Conservation (phyloP, 331 rosid species). For the Malus hybrid region DNA sequence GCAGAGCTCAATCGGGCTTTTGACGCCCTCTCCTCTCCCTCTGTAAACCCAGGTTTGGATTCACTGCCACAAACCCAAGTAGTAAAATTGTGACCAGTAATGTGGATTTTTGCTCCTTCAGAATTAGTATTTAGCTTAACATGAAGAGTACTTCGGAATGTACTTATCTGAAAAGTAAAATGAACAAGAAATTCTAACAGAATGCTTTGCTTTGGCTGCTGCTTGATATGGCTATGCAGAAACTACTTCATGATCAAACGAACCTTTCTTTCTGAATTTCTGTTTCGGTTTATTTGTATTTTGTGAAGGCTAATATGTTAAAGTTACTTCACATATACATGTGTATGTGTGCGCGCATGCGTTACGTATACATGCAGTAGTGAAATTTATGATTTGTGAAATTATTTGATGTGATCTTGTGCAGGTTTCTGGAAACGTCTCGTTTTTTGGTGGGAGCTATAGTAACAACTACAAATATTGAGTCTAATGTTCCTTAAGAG, state of each 20-base stretch:
- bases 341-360: not conserved
- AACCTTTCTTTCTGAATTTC: not conserved
- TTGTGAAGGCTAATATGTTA: not conserved
- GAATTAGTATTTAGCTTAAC: not conserved
- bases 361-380: not conserved
- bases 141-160: not conserved
- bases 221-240: not conserved
- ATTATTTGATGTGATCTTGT: constrained; percentile 5
- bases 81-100: not conserved
- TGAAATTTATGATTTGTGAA: not conserved
- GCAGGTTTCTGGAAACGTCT: constrained; percentile 20
- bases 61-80: not conserved
- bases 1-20: constrained; percentile 42
- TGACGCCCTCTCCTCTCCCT: constrained; percentile 43
- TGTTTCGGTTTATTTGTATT: not conserved
- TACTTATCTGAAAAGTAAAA: not conserved
- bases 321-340: not conserved
- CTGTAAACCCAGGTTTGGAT: constrained; percentile 37
- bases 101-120: not conserved
- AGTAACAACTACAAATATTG: constrained; percentile 19
- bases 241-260: not conserved
- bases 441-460: constrained; percentile 27
- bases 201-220: not conserved
- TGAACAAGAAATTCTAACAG: not conserved
- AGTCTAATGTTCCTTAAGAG: constrained; percentile 54